Conservation (phyloP, 306 rosid species). For the Abrus precatorius region DNA sequence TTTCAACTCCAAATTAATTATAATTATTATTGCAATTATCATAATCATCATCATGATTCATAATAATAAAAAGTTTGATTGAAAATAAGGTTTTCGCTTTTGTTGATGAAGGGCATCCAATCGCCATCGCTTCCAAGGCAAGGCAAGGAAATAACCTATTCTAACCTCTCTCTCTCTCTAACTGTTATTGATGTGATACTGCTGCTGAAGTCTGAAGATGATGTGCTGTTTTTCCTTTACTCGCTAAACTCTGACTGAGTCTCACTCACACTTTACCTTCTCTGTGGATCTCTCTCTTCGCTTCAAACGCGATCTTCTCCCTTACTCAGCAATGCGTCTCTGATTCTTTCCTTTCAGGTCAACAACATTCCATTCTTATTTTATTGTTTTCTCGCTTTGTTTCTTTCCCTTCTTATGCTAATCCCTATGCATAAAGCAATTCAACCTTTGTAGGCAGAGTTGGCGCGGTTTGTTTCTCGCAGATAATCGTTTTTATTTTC, state of each 20-base stretch:
- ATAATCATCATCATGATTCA: constrained; percentile 17
- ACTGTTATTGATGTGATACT: constrained; percentile 37
- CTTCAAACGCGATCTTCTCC: constrained; percentile 57
- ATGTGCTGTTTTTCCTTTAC: constrained; percentile 26
- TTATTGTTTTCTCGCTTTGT: background rate
- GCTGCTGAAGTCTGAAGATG: constrained; percentile 42
- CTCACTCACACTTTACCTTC: constrained; percentile 26
- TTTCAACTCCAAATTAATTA: constrained; percentile 16
- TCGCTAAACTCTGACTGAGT: constrained; percentile 35
- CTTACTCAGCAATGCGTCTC: constrained; percentile 57
- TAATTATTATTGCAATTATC: background rate
- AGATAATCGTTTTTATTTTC: constrained; percentile 1
- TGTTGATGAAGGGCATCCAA: constrained; percentile 58
- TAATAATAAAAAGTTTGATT: constrained; percentile 45
- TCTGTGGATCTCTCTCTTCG: constrained; percentile 67
- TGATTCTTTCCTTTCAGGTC: constrained; percentile 64
- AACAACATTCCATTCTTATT: constrained; percentile 44
- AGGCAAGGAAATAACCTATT: constrained; percentile 66
- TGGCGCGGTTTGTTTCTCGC: background rate
- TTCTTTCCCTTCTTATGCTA: constrained; percentile 31
- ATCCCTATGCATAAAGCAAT: constrained; percentile 3
- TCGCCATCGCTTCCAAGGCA: constrained; percentile 91
- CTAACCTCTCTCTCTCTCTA: constrained; percentile 31
- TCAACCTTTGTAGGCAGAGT: background rate
- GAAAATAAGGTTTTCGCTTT: constrained; percentile 60